A percentile compares a stretch with the other conserved stretches of the same genome.
phyloP scores from a whole-genome alignment of 1,284 basidiomycete species.

The Sutorius eximius region DNA sequence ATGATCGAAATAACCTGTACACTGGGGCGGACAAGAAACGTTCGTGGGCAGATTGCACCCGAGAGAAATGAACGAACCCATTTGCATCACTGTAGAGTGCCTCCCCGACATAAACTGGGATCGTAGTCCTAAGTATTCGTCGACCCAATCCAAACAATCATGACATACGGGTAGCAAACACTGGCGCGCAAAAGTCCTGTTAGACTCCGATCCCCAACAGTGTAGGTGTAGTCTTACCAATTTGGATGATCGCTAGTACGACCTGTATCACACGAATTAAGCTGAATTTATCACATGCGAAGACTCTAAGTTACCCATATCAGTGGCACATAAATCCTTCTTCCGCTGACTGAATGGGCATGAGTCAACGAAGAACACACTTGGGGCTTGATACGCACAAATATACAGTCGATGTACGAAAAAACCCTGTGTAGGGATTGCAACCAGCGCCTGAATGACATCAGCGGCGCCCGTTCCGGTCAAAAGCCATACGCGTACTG shows the following conservation, averaged over 20 bases:
- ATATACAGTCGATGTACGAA: conserved; percentile 18
- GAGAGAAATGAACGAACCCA: conserved; percentile 2
- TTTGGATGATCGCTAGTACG: background rate
- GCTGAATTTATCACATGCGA: background rate
- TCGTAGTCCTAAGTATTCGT: background rate
- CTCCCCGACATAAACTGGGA: conserved; percentile 7
- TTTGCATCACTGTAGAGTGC: conserved; percentile 4
- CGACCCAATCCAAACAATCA: background rate
- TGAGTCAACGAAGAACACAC: background rate
- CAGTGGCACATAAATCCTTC: conserved; percentile 1
- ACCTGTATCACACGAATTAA: background rate
- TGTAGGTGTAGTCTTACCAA: conserved; percentile 1
- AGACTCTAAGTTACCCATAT: conserved; percentile 10
- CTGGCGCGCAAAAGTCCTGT: background rate
- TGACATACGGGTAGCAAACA: background rate
- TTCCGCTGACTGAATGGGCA: conserved; percentile 8
- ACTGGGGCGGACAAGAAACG: background rate
- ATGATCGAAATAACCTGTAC: background rate
- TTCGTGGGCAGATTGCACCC: background rate
- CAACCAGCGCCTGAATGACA: conserved; percentile 1
- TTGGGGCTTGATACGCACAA: conserved; percentile 4
- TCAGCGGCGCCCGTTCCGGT: background rate
- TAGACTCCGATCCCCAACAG: background rate
- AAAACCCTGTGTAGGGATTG: conserved; percentile 5
- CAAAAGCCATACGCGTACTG: background rate